phyloP scores from a whole-genome alignment of 371 early-diverging fungal genomes.

The Coemansia sp. region DNA sequence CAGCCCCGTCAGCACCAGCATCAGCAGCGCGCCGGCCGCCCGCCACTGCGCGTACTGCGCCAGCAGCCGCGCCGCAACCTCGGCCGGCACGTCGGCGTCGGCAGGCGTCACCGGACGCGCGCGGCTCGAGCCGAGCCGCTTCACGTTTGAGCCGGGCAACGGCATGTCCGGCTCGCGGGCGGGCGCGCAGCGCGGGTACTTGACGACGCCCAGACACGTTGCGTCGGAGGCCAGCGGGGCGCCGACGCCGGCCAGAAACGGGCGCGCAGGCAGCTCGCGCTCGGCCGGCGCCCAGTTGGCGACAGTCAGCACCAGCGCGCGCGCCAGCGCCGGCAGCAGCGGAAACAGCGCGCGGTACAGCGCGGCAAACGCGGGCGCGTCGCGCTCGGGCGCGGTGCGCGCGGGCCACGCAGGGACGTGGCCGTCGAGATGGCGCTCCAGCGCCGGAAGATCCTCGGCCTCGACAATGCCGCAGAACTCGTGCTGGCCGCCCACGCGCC shows the following conservation, averaged over 20 bases:
- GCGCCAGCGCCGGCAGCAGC: slow-evolving; percentile 30
- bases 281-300: slow-evolving; percentile 44
- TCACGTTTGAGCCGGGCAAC: slow-evolving; percentile 40
- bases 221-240: slow-evolving; percentile 22
- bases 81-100: slow-evolving; percentile 12
- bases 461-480: slow-evolving; percentile 44
- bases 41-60: slow-evolving; percentile 49
- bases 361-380: background rate
- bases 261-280: slow-evolving; percentile 33
- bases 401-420: slow-evolving; percentile 22
- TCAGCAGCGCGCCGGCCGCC: slow-evolving; percentile 27
- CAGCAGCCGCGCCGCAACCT: slow-evolving; percentile 31
- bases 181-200: slow-evolving; percentile 23
- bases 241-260: slow-evolving; percentile 17
- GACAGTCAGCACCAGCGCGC: slow-evolving; percentile 34
- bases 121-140: slow-evolving; percentile 20
- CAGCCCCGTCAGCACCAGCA: slow-evolving; percentile 24
- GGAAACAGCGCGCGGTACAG: slow-evolving; percentile 41
- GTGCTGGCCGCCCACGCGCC: background rate
- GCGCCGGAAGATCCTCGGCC: slow-evolving; percentile 41
- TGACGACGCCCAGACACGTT: slow-evolving; percentile 35
- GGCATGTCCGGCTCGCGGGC: background rate
- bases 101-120: no score
- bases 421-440: slow-evolving; percentile 29
- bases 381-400: slow-evolving; percentile 8